Evolutionary conservation across 106 monocot genomes (phyloP).

Genomic region (Cymbidium sinense): DNA sequence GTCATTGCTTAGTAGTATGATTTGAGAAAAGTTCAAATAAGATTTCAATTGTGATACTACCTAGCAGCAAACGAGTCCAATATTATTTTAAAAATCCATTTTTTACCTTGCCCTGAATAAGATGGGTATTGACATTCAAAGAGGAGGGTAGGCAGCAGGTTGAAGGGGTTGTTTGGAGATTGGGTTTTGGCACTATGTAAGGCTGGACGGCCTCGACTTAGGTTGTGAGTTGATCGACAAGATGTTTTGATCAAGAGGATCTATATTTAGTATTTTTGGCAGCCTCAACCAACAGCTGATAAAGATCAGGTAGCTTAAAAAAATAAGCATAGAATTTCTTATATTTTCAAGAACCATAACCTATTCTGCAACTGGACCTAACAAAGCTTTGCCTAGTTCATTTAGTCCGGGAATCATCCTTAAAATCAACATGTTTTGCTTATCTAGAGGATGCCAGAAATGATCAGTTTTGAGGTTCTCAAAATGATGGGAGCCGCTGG

Average conservation of each 20-base stretch:
- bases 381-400: conserved; percentile 75
- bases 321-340: conserved; percentile 82
- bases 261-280: conserved; percentile 67
- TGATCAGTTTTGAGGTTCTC: conserved; percentile 82
- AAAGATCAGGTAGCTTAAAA: conserved; percentile 67
- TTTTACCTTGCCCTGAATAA: no score
- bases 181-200: no score
- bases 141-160: no score
- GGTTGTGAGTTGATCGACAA: no score
- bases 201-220: no score
- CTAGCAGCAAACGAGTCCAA: no score
- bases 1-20: no score
- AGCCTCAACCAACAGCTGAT: conserved; percentile 66
- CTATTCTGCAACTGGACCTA: conserved; percentile 83
- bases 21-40: no score
- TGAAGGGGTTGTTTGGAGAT: no score
- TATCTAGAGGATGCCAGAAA: conserved; percentile 89
- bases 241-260: conserved; percentile 85
- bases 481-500: conserved; percentile 34
- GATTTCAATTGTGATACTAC: no score
- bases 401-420: conserved; percentile 76
- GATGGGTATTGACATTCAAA: no score
- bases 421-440: conserved; percentile 88
- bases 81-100: no score
- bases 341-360: conserved; percentile 96